phyloP scores from a whole-genome alignment of 192 early-diverging fungal genomes.

The Coemansia sp. region DNA sequence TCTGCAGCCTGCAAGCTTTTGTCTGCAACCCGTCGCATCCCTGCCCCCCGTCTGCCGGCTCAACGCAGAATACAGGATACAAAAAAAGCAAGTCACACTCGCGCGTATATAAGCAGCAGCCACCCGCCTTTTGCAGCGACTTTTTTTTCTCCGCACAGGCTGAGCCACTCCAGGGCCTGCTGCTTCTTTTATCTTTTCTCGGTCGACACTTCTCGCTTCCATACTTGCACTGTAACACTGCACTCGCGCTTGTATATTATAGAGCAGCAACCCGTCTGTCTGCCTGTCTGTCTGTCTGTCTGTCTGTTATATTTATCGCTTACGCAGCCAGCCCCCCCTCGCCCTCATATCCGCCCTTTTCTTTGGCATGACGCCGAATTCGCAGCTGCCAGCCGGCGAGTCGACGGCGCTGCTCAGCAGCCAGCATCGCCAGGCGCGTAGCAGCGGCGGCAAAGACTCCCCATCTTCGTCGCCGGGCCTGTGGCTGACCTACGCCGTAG shows the following conservation, averaged over 20 bases:
- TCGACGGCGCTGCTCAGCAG: slow-evolving; percentile 13
- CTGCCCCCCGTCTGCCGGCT: too few species aligned
- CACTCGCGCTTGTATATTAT: too few species aligned
- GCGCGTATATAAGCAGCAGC: background rate
- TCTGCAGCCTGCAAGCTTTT: background rate
- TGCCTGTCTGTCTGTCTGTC: too few species aligned
- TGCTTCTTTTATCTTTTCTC: too few species aligned
- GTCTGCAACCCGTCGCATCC: background rate
- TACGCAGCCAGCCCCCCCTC: too few species aligned
- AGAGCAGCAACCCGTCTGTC: too few species aligned
- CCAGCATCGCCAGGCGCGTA: background rate
- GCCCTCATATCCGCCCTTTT: too few species aligned
- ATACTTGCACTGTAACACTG: background rate
- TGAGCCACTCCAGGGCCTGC: too few species aligned
- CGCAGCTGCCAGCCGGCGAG: slow-evolving; percentile 4
- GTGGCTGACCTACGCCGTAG: background rate
- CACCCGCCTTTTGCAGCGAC: background rate
- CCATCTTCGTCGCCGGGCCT: background rate
- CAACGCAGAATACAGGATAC: too few species aligned
- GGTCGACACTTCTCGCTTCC: too few species aligned
- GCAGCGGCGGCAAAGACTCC: background rate
- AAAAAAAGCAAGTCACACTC: background rate
- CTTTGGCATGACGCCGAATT: background rate
- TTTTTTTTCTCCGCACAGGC: background rate
- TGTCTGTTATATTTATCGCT: too few species aligned